These are phyloP conservation scores for Athelia psychrophila DNA, from an alignment of 1,284 basidiomycete species.

Conservation along the genomic window DNA sequence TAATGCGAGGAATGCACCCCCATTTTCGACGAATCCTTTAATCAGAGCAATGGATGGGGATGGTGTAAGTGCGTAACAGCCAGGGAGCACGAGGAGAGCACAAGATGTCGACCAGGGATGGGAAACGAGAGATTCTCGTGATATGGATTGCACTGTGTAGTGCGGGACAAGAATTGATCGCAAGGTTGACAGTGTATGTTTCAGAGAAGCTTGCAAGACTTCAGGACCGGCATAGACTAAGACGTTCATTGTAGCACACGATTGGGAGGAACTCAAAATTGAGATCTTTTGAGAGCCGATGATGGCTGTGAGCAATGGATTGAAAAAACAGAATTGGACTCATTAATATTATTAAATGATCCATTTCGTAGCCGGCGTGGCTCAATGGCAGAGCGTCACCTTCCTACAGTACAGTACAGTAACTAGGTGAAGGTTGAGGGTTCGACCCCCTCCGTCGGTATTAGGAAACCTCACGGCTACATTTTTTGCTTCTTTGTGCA, in stretches of 20 bases:
- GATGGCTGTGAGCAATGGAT: no score
- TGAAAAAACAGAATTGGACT: no score
- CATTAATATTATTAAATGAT: no score
- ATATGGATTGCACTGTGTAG: constrained; percentile 76
- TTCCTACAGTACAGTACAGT: constrained; percentile 18
- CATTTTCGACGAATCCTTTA: constrained; percentile 59
- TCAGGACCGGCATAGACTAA: constrained; percentile 79
- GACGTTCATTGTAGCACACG: constrained; percentile 64
- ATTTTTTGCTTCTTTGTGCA: no score
- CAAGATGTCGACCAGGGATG: constrained; percentile 79
- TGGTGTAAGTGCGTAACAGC: constrained; percentile 49
- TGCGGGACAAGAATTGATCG: constrained; percentile 62
- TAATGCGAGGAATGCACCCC: constrained; percentile 70
- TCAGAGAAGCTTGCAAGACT: constrained; percentile 54
- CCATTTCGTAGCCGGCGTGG: constrained; percentile 29
- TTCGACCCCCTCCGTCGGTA: constrained; percentile 37
- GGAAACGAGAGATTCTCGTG: constrained; percentile 50
- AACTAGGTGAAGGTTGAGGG: constrained; percentile 34
- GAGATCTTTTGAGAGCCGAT: background rate
- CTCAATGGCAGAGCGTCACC: constrained; percentile 38
- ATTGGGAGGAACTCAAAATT: background rate
- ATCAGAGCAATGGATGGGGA: constrained; percentile 49
- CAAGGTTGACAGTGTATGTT: constrained; percentile 54
- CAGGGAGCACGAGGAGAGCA: constrained; percentile 76
- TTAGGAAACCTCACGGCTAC: constrained; percentile 4